These are phyloP conservation scores for Monosporascus cannonballus DNA, from an alignment of 2,329 filamentous ascomycete species.

Conservation along the genomic window DNA sequence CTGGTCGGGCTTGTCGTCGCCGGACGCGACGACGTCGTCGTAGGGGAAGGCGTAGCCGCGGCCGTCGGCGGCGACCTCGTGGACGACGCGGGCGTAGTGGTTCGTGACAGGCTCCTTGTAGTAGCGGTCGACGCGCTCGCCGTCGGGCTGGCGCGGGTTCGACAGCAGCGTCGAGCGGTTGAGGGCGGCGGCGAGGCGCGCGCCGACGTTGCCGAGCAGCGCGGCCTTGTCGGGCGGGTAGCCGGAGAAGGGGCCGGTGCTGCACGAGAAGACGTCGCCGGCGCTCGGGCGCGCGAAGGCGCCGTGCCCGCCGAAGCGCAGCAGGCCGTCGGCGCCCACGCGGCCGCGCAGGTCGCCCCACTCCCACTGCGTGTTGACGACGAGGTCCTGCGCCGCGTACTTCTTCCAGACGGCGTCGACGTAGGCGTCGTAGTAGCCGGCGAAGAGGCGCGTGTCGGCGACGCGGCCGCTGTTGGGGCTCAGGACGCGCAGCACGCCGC, in stretches of 20 bases:
- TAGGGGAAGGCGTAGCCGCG: constrained; percentile 67
- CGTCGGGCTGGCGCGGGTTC: constrained; percentile 45
- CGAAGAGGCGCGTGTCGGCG: constrained; percentile 38
- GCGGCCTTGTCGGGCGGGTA: constrained; percentile 32
- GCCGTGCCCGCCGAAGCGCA: constrained; percentile 31
- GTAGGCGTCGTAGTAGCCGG: constrained; percentile 44
- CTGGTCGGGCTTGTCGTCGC: constrained; percentile 45
- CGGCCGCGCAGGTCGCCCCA: constrained; percentile 44
- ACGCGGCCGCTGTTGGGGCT: constrained; percentile 46
- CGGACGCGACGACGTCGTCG: constrained; percentile 57
- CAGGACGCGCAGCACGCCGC: constrained; percentile 42
- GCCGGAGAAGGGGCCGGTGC: constrained; percentile 48
- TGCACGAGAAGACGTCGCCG: constrained; percentile 26
- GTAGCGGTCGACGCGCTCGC: constrained; percentile 42
- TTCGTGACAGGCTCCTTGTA: constrained; percentile 53
- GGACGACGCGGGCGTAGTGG: constrained; percentile 61
- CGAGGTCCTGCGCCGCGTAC: constrained; percentile 38
- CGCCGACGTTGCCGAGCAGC: constrained; percentile 57
- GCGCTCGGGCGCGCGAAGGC: constrained; percentile 41
- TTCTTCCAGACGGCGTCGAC: constrained; percentile 46
- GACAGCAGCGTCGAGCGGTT: constrained; percentile 64
- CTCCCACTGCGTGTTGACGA: constrained; percentile 46
- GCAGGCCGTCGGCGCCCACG: constrained; percentile 31
- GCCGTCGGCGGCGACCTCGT: constrained; percentile 51
- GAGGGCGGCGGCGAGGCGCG: constrained; percentile 69